These are phyloP conservation scores for Psilocybe cubensis DNA, from an alignment of 768 basidiomycete species.

Conservation along the genomic window DNA sequence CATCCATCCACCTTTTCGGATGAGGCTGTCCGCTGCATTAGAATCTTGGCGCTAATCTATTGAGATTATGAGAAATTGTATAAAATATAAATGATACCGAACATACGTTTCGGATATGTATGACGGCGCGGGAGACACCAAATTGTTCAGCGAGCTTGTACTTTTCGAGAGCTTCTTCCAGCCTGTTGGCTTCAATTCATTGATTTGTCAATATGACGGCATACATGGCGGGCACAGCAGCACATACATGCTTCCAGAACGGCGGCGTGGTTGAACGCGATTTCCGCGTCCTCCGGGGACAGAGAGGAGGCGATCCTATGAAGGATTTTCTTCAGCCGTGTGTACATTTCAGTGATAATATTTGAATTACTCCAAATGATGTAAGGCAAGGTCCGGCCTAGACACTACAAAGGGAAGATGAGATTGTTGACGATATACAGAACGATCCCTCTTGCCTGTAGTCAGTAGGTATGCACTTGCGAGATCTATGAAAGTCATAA, in stretches of 20 bases:
- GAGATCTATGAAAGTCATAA: slow-evolving; percentile 54
- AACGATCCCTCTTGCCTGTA: slow-evolving; percentile 32
- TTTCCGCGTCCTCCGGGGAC: slow-evolving; percentile 88
- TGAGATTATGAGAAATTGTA: slow-evolving; percentile 22
- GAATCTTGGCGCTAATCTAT: slow-evolving; percentile 82
- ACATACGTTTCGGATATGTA: slow-evolving; percentile 83
- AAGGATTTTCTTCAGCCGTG: slow-evolving; percentile 32
- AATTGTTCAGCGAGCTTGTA: slow-evolving; percentile 79
- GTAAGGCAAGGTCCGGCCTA: slow-evolving; percentile 84
- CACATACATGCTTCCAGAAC: slow-evolving; percentile 86
- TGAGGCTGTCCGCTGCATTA: slow-evolving; percentile 55
- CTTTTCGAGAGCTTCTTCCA: slow-evolving; percentile 80
- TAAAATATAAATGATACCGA: slow-evolving; percentile 6
- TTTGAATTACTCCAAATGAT: slow-evolving; percentile 73
- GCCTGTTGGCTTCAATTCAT: slow-evolving; percentile 71
- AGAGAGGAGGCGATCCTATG: slow-evolving; percentile 80
- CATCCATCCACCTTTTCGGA: slow-evolving; percentile 39
- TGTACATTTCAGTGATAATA: slow-evolving; percentile 2
- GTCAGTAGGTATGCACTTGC: slow-evolving; percentile 91
- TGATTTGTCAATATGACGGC: slow-evolving; percentile 26
- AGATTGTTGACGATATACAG: slow-evolving; percentile 5
- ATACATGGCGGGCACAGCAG: slow-evolving; percentile 11
- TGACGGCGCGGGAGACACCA: slow-evolving; percentile 80
- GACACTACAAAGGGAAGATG: slow-evolving; percentile 47
- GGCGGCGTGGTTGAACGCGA: slow-evolving; percentile 89